These are phyloP conservation scores for Hortiboletus campestris DNA, from an alignment of 768 basidiomycete species.

Conservation along the genomic window DNA sequence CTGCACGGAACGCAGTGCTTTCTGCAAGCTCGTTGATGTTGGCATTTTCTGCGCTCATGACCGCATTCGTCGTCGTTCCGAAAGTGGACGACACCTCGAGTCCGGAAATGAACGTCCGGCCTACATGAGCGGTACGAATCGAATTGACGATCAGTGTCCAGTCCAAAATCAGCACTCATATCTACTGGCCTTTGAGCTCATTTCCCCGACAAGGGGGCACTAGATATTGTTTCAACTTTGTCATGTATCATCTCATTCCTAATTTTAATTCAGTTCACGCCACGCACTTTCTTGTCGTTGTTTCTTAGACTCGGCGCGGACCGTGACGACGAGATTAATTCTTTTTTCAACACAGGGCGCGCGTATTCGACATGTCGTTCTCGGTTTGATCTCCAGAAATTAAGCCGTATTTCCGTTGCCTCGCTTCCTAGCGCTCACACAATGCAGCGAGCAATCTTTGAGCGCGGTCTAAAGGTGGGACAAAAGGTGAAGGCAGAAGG, in stretches of 20 bases:
- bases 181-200: not conserved
- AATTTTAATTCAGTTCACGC: not conserved
- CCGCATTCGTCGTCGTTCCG: conserved; percentile 45
- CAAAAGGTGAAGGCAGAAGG: too few relatives aligned
- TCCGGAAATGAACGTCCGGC: conserved; percentile 19
- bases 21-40: conserved; percentile 57
- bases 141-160: not conserved
- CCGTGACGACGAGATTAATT: not conserved
- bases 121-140: conserved; percentile 5
- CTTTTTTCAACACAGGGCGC: not conserved
- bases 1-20: conserved; percentile 60
- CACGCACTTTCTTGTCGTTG: not conserved
- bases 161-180: too few relatives aligned
- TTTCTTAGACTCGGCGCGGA: not conserved
- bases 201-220: not conserved
- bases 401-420: too few relatives aligned
- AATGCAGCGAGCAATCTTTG: too few relatives aligned
- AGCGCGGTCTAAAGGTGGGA: too few relatives aligned
- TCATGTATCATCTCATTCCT: not conserved
- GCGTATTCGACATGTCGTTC: too few relatives aligned
- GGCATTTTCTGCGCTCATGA: conserved; percentile 57
- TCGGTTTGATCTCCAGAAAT: too few relatives aligned
- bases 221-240: not conserved
- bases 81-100: conserved; percentile 27
- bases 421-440: too few relatives aligned